Evolutionary conservation across 768 basidiomycete species (phyloP), one percentile per base, ranked within the genome.

Genomic region (Suillus spraguei): DNA sequence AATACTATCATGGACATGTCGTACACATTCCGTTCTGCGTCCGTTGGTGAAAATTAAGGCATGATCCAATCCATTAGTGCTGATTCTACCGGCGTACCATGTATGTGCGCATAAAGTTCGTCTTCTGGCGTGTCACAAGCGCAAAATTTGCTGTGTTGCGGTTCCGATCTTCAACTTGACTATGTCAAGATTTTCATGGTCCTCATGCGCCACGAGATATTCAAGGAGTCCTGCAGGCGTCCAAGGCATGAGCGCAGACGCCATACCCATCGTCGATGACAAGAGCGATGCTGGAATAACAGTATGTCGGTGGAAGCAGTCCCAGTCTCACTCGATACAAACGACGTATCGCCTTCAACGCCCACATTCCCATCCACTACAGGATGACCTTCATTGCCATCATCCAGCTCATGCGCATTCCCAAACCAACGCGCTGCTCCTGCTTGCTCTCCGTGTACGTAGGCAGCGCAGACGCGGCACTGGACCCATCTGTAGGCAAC

Each of bases 1-100:
- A 82, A 62, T 77, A 81, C n/a, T 73, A 84, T 81, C 71, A 80
- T 75, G 53, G 77, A 69, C 39, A 80, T 75, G 7, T 80, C 75
- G 41, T 72, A 78, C 0, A 77, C 69, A n/a, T 73, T 74, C 2
- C 67, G 74, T 58, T 83, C 82, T 41, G 72, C 72, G 4, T 38
- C 20, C 0, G 79, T 81, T 7, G 83, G 84, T 9, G 78, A 74
- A 66, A 84, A 83, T 36, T 71, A 56, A 6, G 82, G 82, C 20
- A 78, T 68, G 44, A 81, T 72, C 79, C 82, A 83, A 0, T 75
- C 4, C 36, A 72, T 69, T 2, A 83, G 68, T 0, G 66, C 56
- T 5, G 71, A 66, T 61, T 17, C 17, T 6, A 20, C 42, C 17
- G n/a, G n/a, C n/a, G 28, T 28, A 28, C 28, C 28, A 42, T 42